These are phyloP conservation scores for Terana coerulea DNA, from an alignment of 768 basidiomycete species.

Conservation along the genomic window DNA sequence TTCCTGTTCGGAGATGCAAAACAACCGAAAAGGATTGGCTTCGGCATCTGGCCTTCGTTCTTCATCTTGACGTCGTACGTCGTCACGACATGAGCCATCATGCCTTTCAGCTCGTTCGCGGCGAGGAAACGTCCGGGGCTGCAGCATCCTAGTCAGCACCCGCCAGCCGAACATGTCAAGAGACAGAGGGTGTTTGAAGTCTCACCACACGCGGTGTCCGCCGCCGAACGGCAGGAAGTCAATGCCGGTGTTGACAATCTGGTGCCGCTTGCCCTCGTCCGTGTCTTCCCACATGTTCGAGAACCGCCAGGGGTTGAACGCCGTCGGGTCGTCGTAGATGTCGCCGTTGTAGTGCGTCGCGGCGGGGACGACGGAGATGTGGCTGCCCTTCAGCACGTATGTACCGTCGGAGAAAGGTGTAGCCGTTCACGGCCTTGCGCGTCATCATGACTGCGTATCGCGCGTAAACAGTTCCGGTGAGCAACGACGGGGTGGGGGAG, in stretches of 20 bases:
- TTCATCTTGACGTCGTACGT: constrained; percentile 2
- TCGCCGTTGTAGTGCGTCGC: constrained; percentile 28
- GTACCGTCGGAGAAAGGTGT: constrained; percentile 44
- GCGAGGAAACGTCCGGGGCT: constrained; percentile 6
- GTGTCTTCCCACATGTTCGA: constrained; percentile 13
- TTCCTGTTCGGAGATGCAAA: constrained; percentile 15
- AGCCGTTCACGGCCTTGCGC: constrained; percentile 29
- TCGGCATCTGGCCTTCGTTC: neutral
- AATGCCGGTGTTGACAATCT: constrained; percentile 13
- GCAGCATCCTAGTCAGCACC: neutral
- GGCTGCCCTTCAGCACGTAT: constrained; percentile 35
- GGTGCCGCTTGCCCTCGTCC: neutral
- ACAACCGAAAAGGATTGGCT: constrained; percentile 14
- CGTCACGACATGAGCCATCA: neutral
- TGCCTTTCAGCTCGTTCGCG: neutral
- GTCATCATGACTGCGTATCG: constrained; percentile 21
- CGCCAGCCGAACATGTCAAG: too few relatives aligned
- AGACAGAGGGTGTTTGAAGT: too few relatives aligned
- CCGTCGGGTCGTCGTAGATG: constrained; percentile 30
- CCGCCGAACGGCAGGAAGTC: constrained; percentile 24
- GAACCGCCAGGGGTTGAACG: constrained; percentile 44
- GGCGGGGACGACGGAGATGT: constrained; percentile 26
- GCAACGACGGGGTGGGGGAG: neutral
- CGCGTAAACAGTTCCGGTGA: neutral
- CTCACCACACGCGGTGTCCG: constrained; percentile 25